Evolutionary conservation across 495 filamentous ascomycete genomes (phyloP).

Genomic region (Hyaloscypha finlandica): DNA sequence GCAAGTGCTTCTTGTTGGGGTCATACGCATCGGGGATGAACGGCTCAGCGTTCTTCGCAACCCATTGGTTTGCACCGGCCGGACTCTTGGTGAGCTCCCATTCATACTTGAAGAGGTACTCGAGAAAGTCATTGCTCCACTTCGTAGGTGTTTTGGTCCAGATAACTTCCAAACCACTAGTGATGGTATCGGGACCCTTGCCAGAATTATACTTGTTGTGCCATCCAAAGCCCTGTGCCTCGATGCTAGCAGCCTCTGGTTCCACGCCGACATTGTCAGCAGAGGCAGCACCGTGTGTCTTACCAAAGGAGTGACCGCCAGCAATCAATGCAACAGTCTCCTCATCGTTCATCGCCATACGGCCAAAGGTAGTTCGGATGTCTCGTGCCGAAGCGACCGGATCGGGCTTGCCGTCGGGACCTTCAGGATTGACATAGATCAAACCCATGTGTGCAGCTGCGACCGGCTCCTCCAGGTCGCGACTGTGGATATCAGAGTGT

Average conservation of each 20-base stretch:
- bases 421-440: conserved; percentile 78
- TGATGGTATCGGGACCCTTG: conserved; percentile 68
- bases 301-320: conserved; percentile 75
- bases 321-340: conserved; percentile 74
- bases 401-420: conserved; percentile 69
- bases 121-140: conserved; percentile 67
- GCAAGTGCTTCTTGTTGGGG: conserved; percentile 62
- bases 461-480: conserved; percentile 63
- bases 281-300: conserved; percentile 70
- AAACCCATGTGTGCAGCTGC: conserved; percentile 70
- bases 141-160: conserved; percentile 71
- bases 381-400: conserved; percentile 65
- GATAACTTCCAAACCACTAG: conserved; percentile 70
- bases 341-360: conserved; percentile 80
- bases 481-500: conserved; percentile 55
- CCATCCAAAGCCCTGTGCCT: conserved; percentile 71
- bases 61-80: conserved; percentile 72
- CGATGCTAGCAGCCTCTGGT: conserved; percentile 61
- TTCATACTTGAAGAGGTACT: conserved; percentile 75
- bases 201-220: conserved; percentile 57
- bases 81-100: conserved; percentile 75
- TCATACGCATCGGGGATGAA: conserved; percentile 71
- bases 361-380: conserved; percentile 69
- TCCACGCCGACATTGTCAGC: conserved; percentile 60
- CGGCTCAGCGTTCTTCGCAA: conserved; percentile 63